These are phyloP conservation scores for Flaveria floridana DNA, from an alignment of 140 eudicot genomes.

Conservation along the genomic window DNA sequence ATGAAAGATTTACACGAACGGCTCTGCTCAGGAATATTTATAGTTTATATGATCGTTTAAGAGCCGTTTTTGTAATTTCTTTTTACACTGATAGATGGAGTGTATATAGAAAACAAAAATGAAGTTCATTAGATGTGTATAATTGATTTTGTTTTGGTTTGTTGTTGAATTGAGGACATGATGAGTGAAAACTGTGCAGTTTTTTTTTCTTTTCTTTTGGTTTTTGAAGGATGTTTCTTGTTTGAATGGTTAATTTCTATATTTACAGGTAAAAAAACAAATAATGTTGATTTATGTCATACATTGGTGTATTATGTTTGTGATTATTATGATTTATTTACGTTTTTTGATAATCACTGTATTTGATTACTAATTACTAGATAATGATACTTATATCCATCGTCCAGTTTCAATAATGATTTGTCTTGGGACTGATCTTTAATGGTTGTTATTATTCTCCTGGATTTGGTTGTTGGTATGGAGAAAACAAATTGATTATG, in stretches of 20 bases:
- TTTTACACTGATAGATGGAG: constrained; percentile 14
- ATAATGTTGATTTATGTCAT: not conserved
- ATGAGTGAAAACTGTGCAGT: constrained; percentile 43
- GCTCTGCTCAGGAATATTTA: not conserved
- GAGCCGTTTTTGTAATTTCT: constrained; percentile 19
- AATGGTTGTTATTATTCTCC: no score
- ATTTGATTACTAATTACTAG: no score
- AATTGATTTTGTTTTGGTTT: constrained; percentile 34
- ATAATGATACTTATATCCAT: no score
- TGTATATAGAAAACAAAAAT: constrained; percentile 37
- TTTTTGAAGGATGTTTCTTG: not conserved
- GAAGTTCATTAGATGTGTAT: constrained; percentile 33
- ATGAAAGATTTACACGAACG: not conserved
- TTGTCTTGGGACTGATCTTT: no score
- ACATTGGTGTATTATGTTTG: not conserved
- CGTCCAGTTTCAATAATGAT: no score
- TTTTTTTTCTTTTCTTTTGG: not conserved
- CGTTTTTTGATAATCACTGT: no score
- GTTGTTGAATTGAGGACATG: constrained; percentile 31
- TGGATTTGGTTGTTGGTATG: no score
- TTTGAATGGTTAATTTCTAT: constrained; percentile 13
- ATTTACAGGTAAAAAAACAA: not conserved
- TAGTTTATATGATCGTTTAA: not conserved
- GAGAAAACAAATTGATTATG: no score
- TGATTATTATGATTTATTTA: not conserved